These are phyloP conservation scores for Rosa lucieae DNA, from an alignment of 306 rosid genomes.

Conservation along the genomic window DNA sequence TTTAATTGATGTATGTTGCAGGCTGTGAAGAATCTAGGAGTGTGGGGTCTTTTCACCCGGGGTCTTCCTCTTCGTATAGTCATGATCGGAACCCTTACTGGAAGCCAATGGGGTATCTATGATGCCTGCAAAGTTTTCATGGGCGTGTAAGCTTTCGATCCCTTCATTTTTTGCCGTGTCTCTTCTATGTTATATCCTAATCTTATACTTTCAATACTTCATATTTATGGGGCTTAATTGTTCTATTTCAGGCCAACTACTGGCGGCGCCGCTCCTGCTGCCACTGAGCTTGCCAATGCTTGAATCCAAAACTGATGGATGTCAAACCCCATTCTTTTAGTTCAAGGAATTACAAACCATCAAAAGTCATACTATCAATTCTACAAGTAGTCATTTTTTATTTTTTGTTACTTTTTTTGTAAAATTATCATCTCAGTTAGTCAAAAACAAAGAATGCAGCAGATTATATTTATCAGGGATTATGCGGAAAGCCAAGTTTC, in stretches of 20 bases:
- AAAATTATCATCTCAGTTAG: not conserved
- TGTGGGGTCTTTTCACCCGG: slow-evolving; percentile 66
- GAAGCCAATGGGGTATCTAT: slow-evolving; percentile 67
- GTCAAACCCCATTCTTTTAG: not conserved
- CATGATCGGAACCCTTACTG: slow-evolving; percentile 80
- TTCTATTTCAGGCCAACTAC: slow-evolving; percentile 59
- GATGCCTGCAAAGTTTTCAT: slow-evolving; percentile 68
- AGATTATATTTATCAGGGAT: no score
- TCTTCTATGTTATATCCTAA: not conserved
- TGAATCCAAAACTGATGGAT: slow-evolving; percentile 27
- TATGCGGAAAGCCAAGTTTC: no score
- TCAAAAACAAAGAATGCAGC: no score
- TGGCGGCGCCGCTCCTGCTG: slow-evolving; percentile 49
- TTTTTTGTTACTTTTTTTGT: no score
- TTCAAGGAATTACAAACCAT: slow-evolving; percentile 4
- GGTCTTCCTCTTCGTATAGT: slow-evolving; percentile 81
- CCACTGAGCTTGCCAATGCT: slow-evolving; percentile 23
- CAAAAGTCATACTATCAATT: not conserved
- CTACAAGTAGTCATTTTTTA: not conserved
- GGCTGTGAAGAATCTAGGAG: slow-evolving; percentile 68
- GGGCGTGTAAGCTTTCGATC: slow-evolving; percentile 58
- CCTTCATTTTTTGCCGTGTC: not conserved
- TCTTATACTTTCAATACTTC: not conserved
- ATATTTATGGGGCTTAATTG: not conserved
- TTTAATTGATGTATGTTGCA: slow-evolving; percentile 25